Conservation (phyloP, 129 eudicot species). For the Pulicaria dysenterica region DNA sequence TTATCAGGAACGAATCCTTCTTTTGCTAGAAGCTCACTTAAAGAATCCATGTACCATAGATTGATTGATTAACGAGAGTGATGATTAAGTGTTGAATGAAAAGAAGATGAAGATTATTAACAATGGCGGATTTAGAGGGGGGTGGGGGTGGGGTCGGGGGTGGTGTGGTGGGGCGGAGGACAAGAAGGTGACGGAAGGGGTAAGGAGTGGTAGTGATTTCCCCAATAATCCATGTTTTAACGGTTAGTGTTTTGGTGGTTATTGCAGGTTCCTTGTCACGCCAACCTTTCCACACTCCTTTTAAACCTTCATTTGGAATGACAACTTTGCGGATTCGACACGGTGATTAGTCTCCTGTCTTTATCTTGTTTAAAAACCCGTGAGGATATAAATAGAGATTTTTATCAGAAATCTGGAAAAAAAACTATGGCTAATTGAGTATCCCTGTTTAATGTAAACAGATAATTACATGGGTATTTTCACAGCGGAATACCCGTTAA, state of each 20-base stretch:
- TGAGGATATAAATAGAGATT: too few relatives aligned
- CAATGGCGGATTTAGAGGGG: not conserved
- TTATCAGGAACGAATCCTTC: constrained; percentile 50
- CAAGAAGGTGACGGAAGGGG: constrained; percentile 16
- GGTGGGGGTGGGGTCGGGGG: not conserved
- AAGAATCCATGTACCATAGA: constrained; percentile 30
- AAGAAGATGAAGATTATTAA: not conserved
- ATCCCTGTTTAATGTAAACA: too few relatives aligned
- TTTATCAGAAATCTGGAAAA: too few relatives aligned
- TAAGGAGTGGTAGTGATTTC: constrained; percentile 29
- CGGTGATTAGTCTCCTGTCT: too few relatives aligned
- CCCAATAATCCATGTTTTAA: constrained; percentile 31
- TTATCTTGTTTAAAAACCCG: too few relatives aligned
- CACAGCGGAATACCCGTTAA: too few relatives aligned
- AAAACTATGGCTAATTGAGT: too few relatives aligned
- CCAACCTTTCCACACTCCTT: not conserved
- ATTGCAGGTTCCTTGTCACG: not conserved
- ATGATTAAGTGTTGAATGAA: not conserved
- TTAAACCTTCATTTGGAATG: too few relatives aligned
- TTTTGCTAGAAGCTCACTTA: constrained; percentile 40
- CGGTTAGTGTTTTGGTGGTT: constrained; percentile 20
- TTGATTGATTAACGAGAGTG: not conserved
- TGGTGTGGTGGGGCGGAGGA: constrained; percentile 23
- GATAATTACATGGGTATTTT: too few relatives aligned
- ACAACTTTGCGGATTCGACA: too few relatives aligned